phyloP scores from a whole-genome alignment of 208 protist species.

The Porcisia hertigi region DNA sequence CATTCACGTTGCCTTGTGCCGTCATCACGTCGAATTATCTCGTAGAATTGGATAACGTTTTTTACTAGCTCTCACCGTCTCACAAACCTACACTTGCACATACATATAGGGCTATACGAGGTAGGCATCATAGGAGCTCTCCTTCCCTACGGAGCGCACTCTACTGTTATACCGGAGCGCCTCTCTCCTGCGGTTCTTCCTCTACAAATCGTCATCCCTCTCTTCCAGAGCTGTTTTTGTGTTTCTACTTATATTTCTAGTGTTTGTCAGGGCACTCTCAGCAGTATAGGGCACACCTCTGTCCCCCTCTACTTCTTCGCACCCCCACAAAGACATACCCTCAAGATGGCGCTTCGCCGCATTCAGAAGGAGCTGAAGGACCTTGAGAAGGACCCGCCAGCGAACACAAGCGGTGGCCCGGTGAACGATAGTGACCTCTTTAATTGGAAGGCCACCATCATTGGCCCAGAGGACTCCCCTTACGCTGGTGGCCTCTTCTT shows the following conservation, averaged over 20 bases:
- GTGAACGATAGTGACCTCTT: constrained; percentile 95
- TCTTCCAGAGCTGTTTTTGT: background rate
- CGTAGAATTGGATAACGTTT: constrained; percentile 1
- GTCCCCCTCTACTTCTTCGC: background rate
- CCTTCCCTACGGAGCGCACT: background rate
- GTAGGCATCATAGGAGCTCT: background rate
- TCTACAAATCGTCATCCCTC: background rate
- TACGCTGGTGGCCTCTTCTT: constrained; percentile 98
- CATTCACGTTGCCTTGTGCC: background rate
- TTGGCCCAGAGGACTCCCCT: constrained; percentile 95
- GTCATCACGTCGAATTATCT: background rate
- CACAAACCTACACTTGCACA: too few relatives aligned
- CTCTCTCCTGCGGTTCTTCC: constrained; percentile 6
- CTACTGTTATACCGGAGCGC: background rate
- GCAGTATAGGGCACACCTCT: constrained; percentile 3
- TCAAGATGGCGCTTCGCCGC: constrained; percentile 91
- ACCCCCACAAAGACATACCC: background rate
- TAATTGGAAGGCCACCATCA: constrained; percentile 97
- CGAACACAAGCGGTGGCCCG: constrained; percentile 95
- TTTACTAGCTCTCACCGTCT: background rate
- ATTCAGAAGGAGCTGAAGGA: constrained; percentile 97
- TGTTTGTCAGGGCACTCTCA: background rate
- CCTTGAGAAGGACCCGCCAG: constrained; percentile 94
- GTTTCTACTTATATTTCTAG: constrained; percentile 2
- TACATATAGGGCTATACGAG: background rate